Base-by-base conservation (phyloP, 2,329 filamentous ascomycete genomes). In the Aspergillus glaucus region DNA sequence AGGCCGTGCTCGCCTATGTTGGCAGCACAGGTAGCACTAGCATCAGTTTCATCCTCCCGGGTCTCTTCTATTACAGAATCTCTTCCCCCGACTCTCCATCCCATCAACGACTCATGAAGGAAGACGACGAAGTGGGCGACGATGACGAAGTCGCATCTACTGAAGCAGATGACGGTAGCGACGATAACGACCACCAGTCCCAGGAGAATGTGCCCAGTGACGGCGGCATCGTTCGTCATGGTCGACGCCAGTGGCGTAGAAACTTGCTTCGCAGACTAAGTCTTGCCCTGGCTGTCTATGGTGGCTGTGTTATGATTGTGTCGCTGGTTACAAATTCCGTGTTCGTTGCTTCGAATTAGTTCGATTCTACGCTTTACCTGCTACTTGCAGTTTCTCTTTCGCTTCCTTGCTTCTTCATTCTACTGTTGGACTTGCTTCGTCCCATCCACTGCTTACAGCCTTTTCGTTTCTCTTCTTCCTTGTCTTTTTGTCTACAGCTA, bases 51-150 rank as follows among this genome's bases (percentile, higher is more conserved):
- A 97, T 98, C 56, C 78, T 98, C 0, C 93, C 93, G 0, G 93
- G 93, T 0, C 72, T 98, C 3, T 98, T 98, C 69, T 98, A 97
- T 70, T 98, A 97, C 74, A 97, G 97, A 71, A 97, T 98, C 51
- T 94, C 89, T 10, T 84, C 88, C 21, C 93, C 93, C 0, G 86
- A 95, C 48, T 92, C 88, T 41, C 79, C 85, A 24, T 83, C 92
- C 54, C 90, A 96, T 60, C 92, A 95, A 65, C 82, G 86, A 12
- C 75, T 97, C 8, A 75, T 89, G 54, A 97, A 97, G 67, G 90
- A 93, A 62, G 89, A 96, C 56, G 93, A 97, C 59, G 85, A 87
- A 44, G 77, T 77, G 22, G 76, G 77, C 7, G 76, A 75, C 1
- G 80, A 80, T 34, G 75, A 79, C 0, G 72, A 81, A 53, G 63